phyloP scores from a whole-genome alignment of 306 rosid genomes.

The Acacia acuminata region DNA sequence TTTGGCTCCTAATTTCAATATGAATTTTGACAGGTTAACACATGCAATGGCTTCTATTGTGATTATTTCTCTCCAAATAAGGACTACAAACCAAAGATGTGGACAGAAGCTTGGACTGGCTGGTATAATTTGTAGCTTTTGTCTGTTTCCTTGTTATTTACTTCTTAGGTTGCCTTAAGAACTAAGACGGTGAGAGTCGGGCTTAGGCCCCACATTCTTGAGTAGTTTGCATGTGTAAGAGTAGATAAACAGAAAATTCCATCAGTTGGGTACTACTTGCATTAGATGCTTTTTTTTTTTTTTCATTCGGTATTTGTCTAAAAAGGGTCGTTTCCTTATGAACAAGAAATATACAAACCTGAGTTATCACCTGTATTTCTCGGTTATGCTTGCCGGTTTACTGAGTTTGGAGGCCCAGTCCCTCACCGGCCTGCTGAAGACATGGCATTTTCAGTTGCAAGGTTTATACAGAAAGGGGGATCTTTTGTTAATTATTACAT shows the following conservation, averaged over 20 bases:
- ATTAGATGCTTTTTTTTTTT: background rate
- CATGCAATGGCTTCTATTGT: slow-evolving; percentile 97
- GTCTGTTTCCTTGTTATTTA: slow-evolving; percentile 16
- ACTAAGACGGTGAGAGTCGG: background rate
- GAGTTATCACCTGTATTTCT: slow-evolving; percentile 3
- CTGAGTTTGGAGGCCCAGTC: slow-evolving; percentile 94
- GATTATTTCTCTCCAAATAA: slow-evolving; percentile 93
- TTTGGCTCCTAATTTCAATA: slow-evolving; percentile 28
- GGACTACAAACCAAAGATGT: slow-evolving; percentile 97
- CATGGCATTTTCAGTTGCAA: slow-evolving; percentile 91
- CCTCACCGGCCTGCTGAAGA: slow-evolving; percentile 95
- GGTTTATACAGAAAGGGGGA: slow-evolving; percentile 95
- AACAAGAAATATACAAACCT: background rate
- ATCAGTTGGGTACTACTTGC: background rate
- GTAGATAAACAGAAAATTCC: background rate
- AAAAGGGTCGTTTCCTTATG: background rate
- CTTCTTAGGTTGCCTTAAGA: background rate
- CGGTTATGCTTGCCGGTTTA: slow-evolving; percentile 59
- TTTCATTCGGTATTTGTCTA: background rate
- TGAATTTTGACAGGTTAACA: slow-evolving; percentile 62
- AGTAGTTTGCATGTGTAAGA: background rate
- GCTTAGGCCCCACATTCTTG: background rate
- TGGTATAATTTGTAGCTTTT: slow-evolving; percentile 56
- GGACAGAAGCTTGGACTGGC: slow-evolving; percentile 99
- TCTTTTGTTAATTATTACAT: slow-evolving; percentile 88